Base-by-base conservation (phyloP, 73 alveolate genomes). In the Uronychia setigera region DNA sequence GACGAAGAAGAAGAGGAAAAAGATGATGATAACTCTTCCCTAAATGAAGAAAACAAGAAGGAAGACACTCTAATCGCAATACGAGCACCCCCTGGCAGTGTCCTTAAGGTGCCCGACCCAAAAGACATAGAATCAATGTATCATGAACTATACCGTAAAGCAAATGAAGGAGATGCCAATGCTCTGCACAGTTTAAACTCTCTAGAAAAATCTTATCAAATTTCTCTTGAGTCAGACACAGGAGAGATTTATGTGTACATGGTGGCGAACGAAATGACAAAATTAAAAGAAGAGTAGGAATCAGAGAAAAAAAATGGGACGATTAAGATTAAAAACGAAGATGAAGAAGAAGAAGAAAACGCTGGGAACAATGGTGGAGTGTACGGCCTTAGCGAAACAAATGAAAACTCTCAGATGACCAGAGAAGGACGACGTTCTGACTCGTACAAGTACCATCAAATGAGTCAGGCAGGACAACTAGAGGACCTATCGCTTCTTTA, bases 61-160 rank as follows among this genome's bases (percentile, higher is more conserved):
- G 31, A 74, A 27, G 26, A 5, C 26, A 85, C 86, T 35, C 74
- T 90, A 26, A 1, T 90, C 11, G 95, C 95, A 13, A 90, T 90
- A 0, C 75, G 92, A 74, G 95, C 95, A 0, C 95, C 95, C 0
- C 86, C 88, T 27, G 91, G 91, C 25, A 76, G 85, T 14, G 84
- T 87, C 5, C 83, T 89, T 29, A 92, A 89, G 79, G 80, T 78
- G 5, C 95, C 95, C 0, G 88, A 84, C 67, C 67, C 67, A 46
- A 46, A 46, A 46, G 5, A 46, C 19, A 19, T 46, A 5, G 67
- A 46, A 46, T 5, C 5, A 46, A 19, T 46, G n/a, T 46, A 46
- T 46, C 67, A 46, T 5, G 19, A 19, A 11, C 67, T 46, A 5
- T 11, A 19, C 19, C 19, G 5, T 11, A 46, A 19, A 19, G 67